These are phyloP conservation scores for Lipomyces spencermartinsiae DNA, from an alignment of 805 yeast species.

Conservation along the genomic window DNA sequence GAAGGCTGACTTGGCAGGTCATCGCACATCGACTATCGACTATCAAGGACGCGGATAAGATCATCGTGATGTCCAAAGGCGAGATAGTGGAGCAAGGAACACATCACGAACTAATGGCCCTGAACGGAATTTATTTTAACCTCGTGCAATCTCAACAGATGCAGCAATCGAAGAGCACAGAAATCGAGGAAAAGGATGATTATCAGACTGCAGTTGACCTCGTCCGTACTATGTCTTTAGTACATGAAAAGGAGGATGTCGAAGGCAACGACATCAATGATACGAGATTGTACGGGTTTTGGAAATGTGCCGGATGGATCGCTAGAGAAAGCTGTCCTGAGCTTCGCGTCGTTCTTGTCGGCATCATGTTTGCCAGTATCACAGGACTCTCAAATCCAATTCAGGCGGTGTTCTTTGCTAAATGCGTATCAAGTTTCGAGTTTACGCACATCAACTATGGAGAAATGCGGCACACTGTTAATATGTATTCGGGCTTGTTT, in stretches of 20 bases:
- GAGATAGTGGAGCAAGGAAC: slow-evolving; percentile 57
- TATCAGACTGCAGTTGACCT: no score
- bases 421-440: slow-evolving; percentile 44
- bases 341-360: slow-evolving; percentile 16
- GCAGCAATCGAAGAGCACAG: no score
- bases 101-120: slow-evolving; percentile 47
- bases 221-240: no score
- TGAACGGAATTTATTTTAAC: slow-evolving; percentile 43
- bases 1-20: no score
- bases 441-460: slow-evolving; percentile 36
- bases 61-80: slow-evolving; percentile 58
- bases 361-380: slow-evolving; percentile 15
- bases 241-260: no score
- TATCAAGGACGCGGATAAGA: slow-evolving; percentile 66
- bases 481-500: slow-evolving; percentile 37
- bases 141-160: no score
- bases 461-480: slow-evolving; percentile 48
- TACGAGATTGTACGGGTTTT: no score
- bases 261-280: no score
- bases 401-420: slow-evolving; percentile 48
- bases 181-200: no score
- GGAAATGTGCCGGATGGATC: no score
- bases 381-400: slow-evolving; percentile 34
- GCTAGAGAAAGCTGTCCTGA: no score
- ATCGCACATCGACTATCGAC: slow-evolving; percentile 92